These are phyloP conservation scores for Plectosphaerella sp. DNA, from an alignment of 2,329 filamentous ascomycete genomes.

Conservation along the genomic window DNA sequence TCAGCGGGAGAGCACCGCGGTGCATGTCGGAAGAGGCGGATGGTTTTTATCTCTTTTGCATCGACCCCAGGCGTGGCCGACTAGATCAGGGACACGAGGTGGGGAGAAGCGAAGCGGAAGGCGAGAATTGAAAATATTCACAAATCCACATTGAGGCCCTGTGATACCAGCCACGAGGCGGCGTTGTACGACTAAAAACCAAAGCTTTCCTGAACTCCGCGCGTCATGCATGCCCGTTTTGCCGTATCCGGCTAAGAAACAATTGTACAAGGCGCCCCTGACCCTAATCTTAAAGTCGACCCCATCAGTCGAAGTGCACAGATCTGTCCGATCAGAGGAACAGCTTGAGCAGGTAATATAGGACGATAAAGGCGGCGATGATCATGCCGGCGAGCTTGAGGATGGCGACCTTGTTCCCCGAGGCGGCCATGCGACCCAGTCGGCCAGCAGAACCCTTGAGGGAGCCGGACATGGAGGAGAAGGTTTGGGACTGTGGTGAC, in stretches of 20 bases:
- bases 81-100: too few relatives aligned
- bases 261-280: neutral
- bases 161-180: too few relatives aligned
- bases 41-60: too few relatives aligned
- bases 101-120: too few relatives aligned
- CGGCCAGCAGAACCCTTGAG: slow-evolving; percentile 80
- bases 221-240: neutral
- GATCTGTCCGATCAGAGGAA: slow-evolving; percentile 43
- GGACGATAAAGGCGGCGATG: slow-evolving; percentile 63
- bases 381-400: slow-evolving; percentile 85
- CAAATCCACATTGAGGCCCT: too few relatives aligned
- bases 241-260: too few relatives aligned
- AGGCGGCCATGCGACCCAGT: slow-evolving; percentile 83
- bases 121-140: too few relatives aligned
- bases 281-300: neutral
- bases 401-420: slow-evolving; percentile 86
- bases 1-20: too few relatives aligned
- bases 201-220: neutral
- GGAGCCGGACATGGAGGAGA: slow-evolving; percentile 78
- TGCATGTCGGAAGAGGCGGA: too few relatives aligned
- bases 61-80: too few relatives aligned
- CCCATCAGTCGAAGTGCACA: neutral
- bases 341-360: slow-evolving; percentile 69
- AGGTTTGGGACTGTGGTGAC: slow-evolving; percentile 70
- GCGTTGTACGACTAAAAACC: too few relatives aligned